Evolutionary conservation across 148 eudicot species (phyloP).

Genomic region (Arbutus unedo): DNA sequence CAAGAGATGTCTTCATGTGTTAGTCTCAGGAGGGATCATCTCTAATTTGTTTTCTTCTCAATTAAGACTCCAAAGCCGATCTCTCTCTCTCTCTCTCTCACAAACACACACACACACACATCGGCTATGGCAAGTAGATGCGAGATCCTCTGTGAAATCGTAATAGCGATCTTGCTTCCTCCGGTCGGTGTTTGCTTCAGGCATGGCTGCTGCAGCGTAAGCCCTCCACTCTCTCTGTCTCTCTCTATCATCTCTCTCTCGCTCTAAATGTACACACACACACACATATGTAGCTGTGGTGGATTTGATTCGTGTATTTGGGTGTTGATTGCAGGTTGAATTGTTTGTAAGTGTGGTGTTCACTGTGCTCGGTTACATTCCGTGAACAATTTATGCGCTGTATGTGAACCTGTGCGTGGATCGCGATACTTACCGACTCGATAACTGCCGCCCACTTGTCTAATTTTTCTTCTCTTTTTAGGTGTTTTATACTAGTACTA

Average conservation of each 20-base stretch:
- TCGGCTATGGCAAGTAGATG: conserved; percentile 19
- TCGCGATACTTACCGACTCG: conserved; percentile 32
- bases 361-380: conserved; percentile 75
- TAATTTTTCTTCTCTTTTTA: conserved; percentile 14
- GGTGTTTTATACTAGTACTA: no score
- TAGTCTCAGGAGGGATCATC: neutral
- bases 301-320: neutral
- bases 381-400: conserved; percentile 72
- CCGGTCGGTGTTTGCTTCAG: conserved; percentile 46
- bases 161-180: conserved; percentile 41
- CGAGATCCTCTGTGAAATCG: conserved; percentile 31
- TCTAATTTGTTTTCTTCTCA: neutral
- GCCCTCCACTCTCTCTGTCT: neutral
- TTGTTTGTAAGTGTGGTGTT: conserved; percentile 62
- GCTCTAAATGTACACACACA: neutral
- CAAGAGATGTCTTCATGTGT: no score
- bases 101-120: no score
- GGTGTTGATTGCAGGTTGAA: conserved; percentile 42
- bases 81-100: no score
- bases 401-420: conserved; percentile 59
- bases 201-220: conserved; percentile 44
- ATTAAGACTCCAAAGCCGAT: neutral
- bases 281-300: neutral
- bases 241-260: neutral
- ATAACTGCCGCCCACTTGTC: conserved; percentile 28